Conservation (phyloP, 805 yeast species). For the Ogataea trehalophila region DNA sequence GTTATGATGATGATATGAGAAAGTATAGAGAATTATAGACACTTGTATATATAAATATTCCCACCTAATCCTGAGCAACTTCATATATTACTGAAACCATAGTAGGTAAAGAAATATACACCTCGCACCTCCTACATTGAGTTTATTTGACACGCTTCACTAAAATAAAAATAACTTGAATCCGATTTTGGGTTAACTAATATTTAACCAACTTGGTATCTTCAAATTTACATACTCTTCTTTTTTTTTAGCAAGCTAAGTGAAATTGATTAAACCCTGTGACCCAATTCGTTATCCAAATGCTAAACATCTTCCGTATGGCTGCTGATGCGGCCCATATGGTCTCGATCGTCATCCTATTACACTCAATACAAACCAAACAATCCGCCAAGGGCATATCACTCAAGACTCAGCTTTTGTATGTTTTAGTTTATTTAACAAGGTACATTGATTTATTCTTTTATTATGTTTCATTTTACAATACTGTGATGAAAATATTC, state of each 20-base stretch:
- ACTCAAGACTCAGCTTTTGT: conserved; percentile 79
- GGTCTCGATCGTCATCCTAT: conserved; percentile 69
- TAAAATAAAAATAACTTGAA: too few relatives aligned
- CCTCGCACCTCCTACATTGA: background rate
- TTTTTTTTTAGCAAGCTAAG: too few relatives aligned
- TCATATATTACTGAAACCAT: too few relatives aligned
- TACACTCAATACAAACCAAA: conserved; percentile 61
- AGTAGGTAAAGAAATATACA: background rate
- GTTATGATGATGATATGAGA: conserved; percentile 14
- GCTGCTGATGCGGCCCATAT: conserved; percentile 75
- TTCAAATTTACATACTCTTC: too few relatives aligned
- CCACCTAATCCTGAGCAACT: background rate
- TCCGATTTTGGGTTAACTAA: too few relatives aligned
- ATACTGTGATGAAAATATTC: conserved; percentile 73
- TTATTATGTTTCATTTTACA: conserved; percentile 64
- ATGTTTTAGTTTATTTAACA: conserved; percentile 65
- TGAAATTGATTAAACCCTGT: too few relatives aligned
- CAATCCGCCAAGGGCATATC: conserved; percentile 80
- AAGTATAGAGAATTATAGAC: conserved; percentile 18
- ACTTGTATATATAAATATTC: background rate
- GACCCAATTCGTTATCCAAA: conserved; percentile 5
- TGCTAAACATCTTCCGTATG: conserved; percentile 40
- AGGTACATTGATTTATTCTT: conserved; percentile 65
- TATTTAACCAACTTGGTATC: too few relatives aligned
- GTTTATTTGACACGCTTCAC: too few relatives aligned